These are phyloP conservation scores for Coemansia sp. DNA, from an alignment of 192 early-diverging fungal species.

Conservation along the genomic window DNA sequence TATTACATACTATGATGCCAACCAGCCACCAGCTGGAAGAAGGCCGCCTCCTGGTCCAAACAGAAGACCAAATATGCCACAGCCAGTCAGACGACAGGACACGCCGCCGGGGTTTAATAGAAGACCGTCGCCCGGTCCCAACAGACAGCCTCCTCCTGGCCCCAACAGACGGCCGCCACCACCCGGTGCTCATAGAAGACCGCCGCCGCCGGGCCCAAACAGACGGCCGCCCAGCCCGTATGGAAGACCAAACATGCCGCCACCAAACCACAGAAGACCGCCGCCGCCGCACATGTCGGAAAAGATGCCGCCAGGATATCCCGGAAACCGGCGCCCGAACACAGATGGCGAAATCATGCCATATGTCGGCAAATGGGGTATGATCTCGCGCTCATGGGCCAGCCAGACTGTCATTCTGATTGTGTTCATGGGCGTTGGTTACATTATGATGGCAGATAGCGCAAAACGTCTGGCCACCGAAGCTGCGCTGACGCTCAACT, in stretches of 20 bases:
- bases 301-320: slow-evolving; percentile 1
- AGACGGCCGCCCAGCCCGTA: background rate
- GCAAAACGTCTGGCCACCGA: slow-evolving; percentile 17
- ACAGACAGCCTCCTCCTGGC: background rate
- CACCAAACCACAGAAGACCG: background rate
- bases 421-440: slow-evolving; percentile 30
- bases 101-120: background rate
- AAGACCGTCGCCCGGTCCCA: background rate
- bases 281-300: background rate
- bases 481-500: background rate
- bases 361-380: slow-evolving; percentile 41
- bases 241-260: background rate
- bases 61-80: background rate
- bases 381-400: slow-evolving; percentile 37
- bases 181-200: background rate
- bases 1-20: slow-evolving; percentile 9
- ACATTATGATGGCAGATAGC: slow-evolving; percentile 17
- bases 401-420: slow-evolving; percentile 38
- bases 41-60: background rate
- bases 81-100: background rate
- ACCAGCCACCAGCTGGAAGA: slow-evolving; percentile 2
- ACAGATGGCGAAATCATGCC: slow-evolving; percentile 11
- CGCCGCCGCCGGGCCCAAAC: background rate
- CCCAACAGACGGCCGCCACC: background rate
- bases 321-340: background rate